Evolutionary conservation across 371 early-diverging fungal species (phyloP), one percentile per base, ranked within the genome.

Genomic region (Neoconidiobolus thromboides): DNA sequence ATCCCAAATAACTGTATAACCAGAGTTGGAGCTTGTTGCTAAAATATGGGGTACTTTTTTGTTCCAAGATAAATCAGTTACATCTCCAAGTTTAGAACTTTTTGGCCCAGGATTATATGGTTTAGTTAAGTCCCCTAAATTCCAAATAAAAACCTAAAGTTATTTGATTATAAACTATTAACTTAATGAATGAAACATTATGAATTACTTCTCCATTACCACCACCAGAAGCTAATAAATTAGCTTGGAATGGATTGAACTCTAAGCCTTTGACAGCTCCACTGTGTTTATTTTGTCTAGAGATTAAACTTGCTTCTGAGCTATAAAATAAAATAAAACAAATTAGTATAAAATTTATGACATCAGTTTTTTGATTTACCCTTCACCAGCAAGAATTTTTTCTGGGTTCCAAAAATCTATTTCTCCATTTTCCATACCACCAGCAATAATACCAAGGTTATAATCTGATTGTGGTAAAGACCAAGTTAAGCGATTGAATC

Each of bases 1-100:
- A 75, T 96, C 96, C 95, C 96, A 96, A 12, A 95, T 84, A 26
- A 92, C 93, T 2, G 92, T 89, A 66, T 85, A 77, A 36, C 98
- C 96, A 55, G 91, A 89, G 60, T 82, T 85, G 40, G 88, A 86
- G 14, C 89, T 84, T 2, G 89, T 88, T 3, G 93, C 92, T 58
- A 97, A 73, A 67, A 97, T 97, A 63, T 95, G 91, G 52, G 85
- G 81, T 40, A 89, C 91, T 65, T 89, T 86, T 62, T 85, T 79
- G 71, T 96, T 98, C 96, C 96, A 98, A 26, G 87, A 76, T 39
- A 95, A 74, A 36, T 81, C 73, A 0, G 91, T 92, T 37, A 98
- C 78, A 62, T 87, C 91, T 50, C 91, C 95, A 37, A 95, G 69
- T 51, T 84, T 83, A 64, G 76, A 70, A 1, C 92, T 89, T 42